phyloP scores from a whole-genome alignment of 164 flowering plant genomes.

The Vitis rotundifolia region DNA sequence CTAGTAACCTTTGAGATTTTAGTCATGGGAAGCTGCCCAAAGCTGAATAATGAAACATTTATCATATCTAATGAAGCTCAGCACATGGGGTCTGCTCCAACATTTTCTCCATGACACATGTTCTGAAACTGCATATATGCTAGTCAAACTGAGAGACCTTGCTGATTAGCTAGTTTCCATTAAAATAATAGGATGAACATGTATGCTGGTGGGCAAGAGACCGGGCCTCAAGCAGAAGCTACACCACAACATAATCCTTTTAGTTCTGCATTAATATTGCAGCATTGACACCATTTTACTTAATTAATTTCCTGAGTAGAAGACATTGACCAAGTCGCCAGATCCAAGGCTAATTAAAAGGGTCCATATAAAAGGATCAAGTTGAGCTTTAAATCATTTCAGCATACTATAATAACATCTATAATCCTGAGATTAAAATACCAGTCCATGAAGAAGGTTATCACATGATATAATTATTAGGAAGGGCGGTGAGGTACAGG shows the following conservation, averaged over 20 bases:
- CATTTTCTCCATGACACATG: neutral
- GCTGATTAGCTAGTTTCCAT: neutral
- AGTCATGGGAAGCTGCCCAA: neutral
- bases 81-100: neutral
- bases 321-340: slow-evolving; percentile 4
- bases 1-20: neutral
- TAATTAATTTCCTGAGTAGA: neutral
- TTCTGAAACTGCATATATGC: neutral
- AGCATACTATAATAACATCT: neutral
- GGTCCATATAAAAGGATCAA: neutral
- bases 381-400: slow-evolving; percentile 10
- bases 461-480: slow-evolving; percentile 6
- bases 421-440: neutral
- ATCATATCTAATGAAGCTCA: neutral
- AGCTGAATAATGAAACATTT: neutral
- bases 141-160: neutral
- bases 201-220: slow-evolving; percentile 9
- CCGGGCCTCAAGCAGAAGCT: neutral
- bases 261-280: neutral
- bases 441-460: slow-evolving; percentile 10
- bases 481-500: neutral
- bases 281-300: neutral
- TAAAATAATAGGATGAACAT: neutral
- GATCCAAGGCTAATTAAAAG: slow-evolving; percentile 9
- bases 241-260: slow-evolving; percentile 2